phyloP scores from a whole-genome alignment of 2,329 filamentous ascomycete genomes.

The Neopestalotiopsis rosae region DNA sequence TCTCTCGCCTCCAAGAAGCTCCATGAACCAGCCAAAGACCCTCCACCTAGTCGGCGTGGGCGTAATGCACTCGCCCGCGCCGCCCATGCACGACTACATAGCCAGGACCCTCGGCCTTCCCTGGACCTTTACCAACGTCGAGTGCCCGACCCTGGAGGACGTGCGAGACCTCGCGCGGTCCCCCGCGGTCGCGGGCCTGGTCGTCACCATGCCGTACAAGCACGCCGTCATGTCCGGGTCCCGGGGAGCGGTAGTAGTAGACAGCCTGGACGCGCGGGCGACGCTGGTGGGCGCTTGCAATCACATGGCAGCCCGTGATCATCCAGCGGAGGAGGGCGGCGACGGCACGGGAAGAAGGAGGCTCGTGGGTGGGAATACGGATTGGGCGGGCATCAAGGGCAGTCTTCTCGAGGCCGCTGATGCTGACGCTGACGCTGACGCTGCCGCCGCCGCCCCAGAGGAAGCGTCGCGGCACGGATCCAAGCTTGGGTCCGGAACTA shows the following conservation, averaged over 20 bases:
- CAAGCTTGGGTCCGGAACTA: neutral
- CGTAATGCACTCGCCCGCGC: conserved; percentile 7
- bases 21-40: neutral
- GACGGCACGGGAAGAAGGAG: neutral
- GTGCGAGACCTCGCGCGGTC: neutral
- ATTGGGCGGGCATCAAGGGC: conserved; percentile 10
- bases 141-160: conserved; percentile 3
- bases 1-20: no score
- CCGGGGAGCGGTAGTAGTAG: neutral
- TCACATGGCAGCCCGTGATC: neutral
- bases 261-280: neutral
- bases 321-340: neutral
- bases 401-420: neutral
- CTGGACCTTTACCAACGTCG: conserved; percentile 11
- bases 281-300: conserved; percentile 10
- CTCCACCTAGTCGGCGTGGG: conserved; percentile 10
- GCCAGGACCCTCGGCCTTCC: conserved; percentile 3
- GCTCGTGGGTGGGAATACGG: conserved; percentile 7
- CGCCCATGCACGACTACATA: conserved; percentile 10
- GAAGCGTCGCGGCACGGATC: neutral
- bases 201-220: conserved; percentile 14
- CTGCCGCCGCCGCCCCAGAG: neutral
- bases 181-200: conserved; percentile 5
- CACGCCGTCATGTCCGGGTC: neutral
- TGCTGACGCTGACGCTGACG: no score